Percentiles rank a stretch among this genome's conserved stretches.
These are phyloP conservation scores for Mucor indicus DNA, from an alignment of 371 early-diverging fungal genomes.

Conservation along the genomic window DNA sequence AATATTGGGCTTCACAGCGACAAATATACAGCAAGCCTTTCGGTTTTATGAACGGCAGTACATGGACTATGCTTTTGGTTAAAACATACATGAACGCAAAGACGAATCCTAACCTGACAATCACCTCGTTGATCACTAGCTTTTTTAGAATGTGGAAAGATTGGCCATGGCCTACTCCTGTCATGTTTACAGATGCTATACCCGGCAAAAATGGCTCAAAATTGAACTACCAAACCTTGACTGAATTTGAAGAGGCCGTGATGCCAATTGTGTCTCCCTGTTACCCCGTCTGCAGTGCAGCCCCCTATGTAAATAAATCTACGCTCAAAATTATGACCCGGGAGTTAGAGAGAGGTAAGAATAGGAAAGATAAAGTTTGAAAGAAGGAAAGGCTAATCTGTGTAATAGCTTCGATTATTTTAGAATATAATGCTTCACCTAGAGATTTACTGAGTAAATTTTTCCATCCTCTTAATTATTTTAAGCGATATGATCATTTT, in stretches of 20 bases:
- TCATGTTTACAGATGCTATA: constrained; percentile 24
- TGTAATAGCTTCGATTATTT: no score
- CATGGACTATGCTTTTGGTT: constrained; percentile 31
- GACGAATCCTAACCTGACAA: neutral
- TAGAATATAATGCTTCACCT: no score
- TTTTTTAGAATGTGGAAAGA: constrained; percentile 33
- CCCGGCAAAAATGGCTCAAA: constrained; percentile 17
- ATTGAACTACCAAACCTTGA: constrained; percentile 5
- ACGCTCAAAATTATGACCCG: constrained; percentile 21
- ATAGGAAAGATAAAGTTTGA: no score
- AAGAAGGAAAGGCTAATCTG: no score
- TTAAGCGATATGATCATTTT: no score
- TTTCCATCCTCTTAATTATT: no score
- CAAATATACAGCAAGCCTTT: constrained; percentile 33
- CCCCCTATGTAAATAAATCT: constrained; percentile 31
- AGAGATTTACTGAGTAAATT: no score
- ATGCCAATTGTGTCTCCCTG: constrained; percentile 48
- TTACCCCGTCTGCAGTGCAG: constrained; percentile 28
- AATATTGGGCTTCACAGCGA: constrained; percentile 36
- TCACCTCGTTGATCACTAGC: constrained; percentile 5
- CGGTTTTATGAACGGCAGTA: constrained; percentile 38
- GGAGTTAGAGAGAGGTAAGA: constrained; percentile 38
- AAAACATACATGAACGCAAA: constrained; percentile 24
- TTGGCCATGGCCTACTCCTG: constrained; percentile 43
- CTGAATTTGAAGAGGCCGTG: constrained; percentile 22